phyloP scores from a whole-genome alignment of 176 grass and related monocot genomes.

The Carex kokanica region DNA sequence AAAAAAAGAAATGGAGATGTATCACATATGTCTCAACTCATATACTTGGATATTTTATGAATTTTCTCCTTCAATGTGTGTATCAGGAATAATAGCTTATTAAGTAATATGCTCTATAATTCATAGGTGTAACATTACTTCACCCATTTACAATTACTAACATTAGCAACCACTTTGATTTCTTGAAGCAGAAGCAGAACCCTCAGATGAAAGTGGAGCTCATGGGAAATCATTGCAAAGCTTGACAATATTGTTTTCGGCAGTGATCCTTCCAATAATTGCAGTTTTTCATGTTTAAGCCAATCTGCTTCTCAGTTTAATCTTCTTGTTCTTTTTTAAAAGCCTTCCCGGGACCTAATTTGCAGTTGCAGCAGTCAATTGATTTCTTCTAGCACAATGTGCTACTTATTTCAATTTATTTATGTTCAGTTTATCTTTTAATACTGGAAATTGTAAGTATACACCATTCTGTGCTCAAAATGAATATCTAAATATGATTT shows the following conservation, averaged over 20 bases:
- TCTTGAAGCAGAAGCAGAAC: constrained; percentile 13
- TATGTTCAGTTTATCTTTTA: neutral
- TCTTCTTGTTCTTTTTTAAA: neutral
- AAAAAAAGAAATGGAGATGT: neutral
- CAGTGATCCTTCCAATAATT: constrained; percentile 22
- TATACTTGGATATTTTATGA: neutral
- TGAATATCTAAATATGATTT: constrained; percentile 2
- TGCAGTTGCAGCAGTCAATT: neutral
- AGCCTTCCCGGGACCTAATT: neutral
- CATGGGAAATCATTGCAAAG: constrained; percentile 2
- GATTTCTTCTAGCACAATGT: neutral
- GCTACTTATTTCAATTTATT: neutral
- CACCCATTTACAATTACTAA: constrained; percentile 6
- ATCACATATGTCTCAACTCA: neutral
- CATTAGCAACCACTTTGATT: neutral
- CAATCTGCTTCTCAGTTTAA: neutral
- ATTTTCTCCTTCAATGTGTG: neutral
- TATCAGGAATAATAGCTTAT: neutral
- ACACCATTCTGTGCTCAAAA: neutral
- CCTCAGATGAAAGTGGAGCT: constrained; percentile 15
- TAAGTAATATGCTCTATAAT: neutral
- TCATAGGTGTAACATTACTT: neutral
- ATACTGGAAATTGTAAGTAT: neutral
- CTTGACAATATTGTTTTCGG: neutral
- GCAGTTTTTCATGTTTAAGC: constrained; percentile 2